Evolutionary conservation across 192 early-diverging fungal species (phyloP).

Genomic region (Backusella macrospora): DNA sequence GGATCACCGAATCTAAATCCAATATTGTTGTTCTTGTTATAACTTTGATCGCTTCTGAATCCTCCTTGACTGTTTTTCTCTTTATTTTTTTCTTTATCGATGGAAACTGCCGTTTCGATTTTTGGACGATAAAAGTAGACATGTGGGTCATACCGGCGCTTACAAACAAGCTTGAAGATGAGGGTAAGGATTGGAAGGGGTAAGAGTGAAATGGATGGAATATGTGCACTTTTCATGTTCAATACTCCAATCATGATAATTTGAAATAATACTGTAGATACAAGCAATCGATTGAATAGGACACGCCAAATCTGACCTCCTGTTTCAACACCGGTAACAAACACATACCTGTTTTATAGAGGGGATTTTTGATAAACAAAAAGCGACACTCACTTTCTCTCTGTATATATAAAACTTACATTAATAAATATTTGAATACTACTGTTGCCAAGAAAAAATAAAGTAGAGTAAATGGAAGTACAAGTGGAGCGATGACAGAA

Average conservation of each 20-base stretch:
- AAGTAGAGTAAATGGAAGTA: constrained; percentile 64
- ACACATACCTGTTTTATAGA: constrained; percentile 55
- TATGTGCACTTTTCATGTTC: constrained; percentile 49
- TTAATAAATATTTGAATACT: constrained; percentile 73
- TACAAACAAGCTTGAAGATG: constrained; percentile 52
- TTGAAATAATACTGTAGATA: constrained; percentile 68
- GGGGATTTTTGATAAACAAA: background rate
- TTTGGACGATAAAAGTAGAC: constrained; percentile 57
- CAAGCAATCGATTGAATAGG: constrained; percentile 68
- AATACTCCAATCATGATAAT: constrained; percentile 64
- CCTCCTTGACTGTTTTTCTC: too few relatives aligned
- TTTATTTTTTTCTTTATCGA: background rate
- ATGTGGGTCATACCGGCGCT: constrained; percentile 48
- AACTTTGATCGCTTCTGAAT: too few relatives aligned
- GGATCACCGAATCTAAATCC: constrained; percentile 71
- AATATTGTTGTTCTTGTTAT: background rate
- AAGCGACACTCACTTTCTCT: background rate
- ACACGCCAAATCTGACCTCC: constrained; percentile 74
- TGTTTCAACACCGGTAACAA: constrained; percentile 70
- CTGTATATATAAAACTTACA: constrained; percentile 43
- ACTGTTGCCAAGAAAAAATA: constrained; percentile 67
- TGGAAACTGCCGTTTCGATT: constrained; percentile 35
- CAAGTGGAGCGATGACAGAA: constrained; percentile 70
- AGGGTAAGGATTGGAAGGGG: constrained; percentile 66
- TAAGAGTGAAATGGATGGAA: constrained; percentile 49